phyloP scores from a whole-genome alignment of 768 basidiomycete genomes.

The Termitomyces sp. region DNA sequence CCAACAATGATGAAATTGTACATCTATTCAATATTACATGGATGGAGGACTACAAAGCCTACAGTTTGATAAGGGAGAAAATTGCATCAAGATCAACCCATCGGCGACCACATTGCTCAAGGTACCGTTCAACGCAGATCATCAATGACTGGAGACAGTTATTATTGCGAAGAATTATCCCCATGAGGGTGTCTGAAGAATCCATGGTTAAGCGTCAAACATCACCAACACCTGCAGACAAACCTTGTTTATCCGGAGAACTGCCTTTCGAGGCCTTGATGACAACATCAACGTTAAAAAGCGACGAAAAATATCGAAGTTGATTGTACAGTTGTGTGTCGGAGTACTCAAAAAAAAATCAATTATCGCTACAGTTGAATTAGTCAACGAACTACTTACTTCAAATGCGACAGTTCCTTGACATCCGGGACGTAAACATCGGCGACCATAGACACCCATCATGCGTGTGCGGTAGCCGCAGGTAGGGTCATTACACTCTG shows the following conservation, averaged over 20 bases:
- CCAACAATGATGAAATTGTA: too few species aligned
- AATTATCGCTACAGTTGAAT: neutral
- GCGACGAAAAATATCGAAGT: conserved; percentile 72
- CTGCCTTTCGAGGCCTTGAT: conserved; percentile 48
- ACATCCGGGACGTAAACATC: conserved; percentile 73
- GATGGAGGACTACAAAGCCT: neutral
- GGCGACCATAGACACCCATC: conserved; percentile 89
- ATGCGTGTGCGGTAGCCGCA: conserved; percentile 85
- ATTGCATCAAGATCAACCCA: conserved; percentile 82
- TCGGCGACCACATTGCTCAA: conserved; percentile 83
- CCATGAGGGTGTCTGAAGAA: conserved; percentile 51
- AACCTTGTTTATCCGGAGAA: conserved; percentile 32
- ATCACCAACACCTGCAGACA: conserved; percentile 7
- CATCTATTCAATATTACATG: too few species aligned
- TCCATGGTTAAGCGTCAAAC: neutral
- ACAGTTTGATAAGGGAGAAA: conserved; percentile 81
- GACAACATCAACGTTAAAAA: conserved; percentile 75
- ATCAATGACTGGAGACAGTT: conserved; percentile 50
- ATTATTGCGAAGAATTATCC: conserved; percentile 48
- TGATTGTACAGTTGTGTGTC: conserved; percentile 85
- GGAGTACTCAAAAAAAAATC: conserved; percentile 9
- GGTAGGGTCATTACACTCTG: conserved; percentile 79
- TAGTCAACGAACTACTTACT: conserved; percentile 39
- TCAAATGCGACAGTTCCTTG: conserved; percentile 70
- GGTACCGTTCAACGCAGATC: conserved; percentile 67